phyloP scores from a whole-genome alignment of 345 rosid genomes.

The Limnanthes douglasii region DNA sequence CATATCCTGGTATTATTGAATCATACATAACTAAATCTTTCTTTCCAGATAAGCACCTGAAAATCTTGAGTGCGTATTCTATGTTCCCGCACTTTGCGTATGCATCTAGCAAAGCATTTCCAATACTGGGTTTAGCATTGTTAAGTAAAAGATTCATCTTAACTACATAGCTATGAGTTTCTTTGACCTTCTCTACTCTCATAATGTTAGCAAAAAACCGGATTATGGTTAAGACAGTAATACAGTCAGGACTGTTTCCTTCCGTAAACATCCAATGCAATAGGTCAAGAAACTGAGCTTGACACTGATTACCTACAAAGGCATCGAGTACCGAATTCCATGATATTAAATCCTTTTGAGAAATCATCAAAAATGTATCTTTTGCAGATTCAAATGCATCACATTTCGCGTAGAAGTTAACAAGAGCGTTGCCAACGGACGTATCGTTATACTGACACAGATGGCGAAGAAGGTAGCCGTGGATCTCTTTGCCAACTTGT shows the following conservation, averaged over 20 bases:
- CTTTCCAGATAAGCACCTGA: constrained; percentile 28
- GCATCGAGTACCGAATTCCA: constrained; percentile 21
- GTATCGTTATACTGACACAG: constrained; percentile 14
- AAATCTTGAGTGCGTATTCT: constrained; percentile 40
- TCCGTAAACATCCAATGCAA: constrained; percentile 31
- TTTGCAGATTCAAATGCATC: constrained; percentile 34
- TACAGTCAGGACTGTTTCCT: constrained; percentile 20
- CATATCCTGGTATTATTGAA: constrained; percentile 47
- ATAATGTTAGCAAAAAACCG: constrained; percentile 14
- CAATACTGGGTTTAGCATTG: constrained; percentile 24
- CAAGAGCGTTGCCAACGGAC: constrained; percentile 21
- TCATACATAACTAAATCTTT: constrained; percentile 39
- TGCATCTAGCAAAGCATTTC: constrained; percentile 60
- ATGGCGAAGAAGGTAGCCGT: constrained; percentile 10
- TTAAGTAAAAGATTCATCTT: constrained; percentile 25
- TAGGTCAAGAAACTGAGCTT: constrained; percentile 25
- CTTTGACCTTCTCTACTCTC: constrained; percentile 36
- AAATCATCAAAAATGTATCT: constrained; percentile 14
- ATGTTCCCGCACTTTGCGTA: constrained; percentile 56
- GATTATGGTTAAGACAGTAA: constrained; percentile 15
- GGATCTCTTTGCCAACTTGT: constrained; percentile 31
- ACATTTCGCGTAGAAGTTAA: constrained; percentile 57
- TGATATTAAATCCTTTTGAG: constrained; percentile 18
- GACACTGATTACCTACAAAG: constrained; percentile 15
- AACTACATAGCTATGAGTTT: constrained; percentile 53